Evolutionary conservation across 1,284 basidiomycete species (phyloP), one percentile per base, ranked within the genome.

Genomic region (Neotropicomus parvogracilis): DNA sequence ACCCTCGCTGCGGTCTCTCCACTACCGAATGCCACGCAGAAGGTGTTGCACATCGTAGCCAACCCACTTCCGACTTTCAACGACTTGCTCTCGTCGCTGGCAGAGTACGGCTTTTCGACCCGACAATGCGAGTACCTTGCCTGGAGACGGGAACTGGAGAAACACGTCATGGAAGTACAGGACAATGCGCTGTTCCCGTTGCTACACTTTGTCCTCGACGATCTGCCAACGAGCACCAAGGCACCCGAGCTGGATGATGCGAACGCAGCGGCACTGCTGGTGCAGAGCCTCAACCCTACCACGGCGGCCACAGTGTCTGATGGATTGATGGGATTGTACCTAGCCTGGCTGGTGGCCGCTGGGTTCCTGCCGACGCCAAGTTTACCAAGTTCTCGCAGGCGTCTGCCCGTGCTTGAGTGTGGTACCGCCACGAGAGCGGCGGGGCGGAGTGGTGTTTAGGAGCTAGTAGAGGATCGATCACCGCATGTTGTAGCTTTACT

Each of bases 101-200:
- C 73, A 3, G 75, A 73, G 21, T 95, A 95, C 66, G 97, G 97
- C 7, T 99, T 90, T 75, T 64, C 74, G 17, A 88, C 88, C 11
- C 70, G 79, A 54, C 79, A 81, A 54, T 87, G 85, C 61, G 95
- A 97, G 64, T 99, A 99, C 72, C 71, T 98, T 42, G 74, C 85
- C 5, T 99, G 97, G 97, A 80, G 97, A 39, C 80, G 88, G 24
- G 83, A 83, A 65, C 81, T 99, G 49, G 97, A 99, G 70, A 88
- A 91, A 60, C 95, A 98, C 67, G 95, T 97, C 40, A 84, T 98
- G 74, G 85, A 91, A 54, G 81, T 80, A 17, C 87, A 95, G 71
- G 94, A 97, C 70, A 99, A 99, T 58, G 97, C 97, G 3, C 77
- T 99, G 35, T 99, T 97, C 81, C 97, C 97, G 3, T 75, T 99